These are phyloP conservation scores for Cladosporium sp. DNA, from an alignment of 2,329 filamentous ascomycete species.

Conservation along the genomic window DNA sequence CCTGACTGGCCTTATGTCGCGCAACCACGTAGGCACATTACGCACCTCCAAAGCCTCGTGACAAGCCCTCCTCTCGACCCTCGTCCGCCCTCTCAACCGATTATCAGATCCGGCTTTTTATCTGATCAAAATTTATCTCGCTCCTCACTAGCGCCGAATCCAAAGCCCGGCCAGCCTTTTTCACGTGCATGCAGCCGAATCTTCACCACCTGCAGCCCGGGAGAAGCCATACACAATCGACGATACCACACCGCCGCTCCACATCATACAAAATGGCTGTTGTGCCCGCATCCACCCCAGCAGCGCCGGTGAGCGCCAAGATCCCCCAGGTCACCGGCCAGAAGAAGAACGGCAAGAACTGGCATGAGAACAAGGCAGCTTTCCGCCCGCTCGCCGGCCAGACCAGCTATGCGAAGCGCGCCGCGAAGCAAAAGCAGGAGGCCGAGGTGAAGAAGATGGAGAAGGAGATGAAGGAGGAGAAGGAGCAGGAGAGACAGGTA, in stretches of 20 bases:
- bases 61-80: neutral
- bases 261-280: constrained; percentile 19
- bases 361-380: constrained; percentile 79
- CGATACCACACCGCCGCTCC: constrained; percentile 30
- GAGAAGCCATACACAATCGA: neutral
- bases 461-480: constrained; percentile 94
- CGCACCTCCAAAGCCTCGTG: neutral
- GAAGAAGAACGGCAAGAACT: constrained; percentile 94
- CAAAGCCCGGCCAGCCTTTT: constrained; percentile 7
- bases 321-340: constrained; percentile 53
- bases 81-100: neutral
- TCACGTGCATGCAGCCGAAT: constrained; percentile 2
- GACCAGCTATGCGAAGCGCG: constrained; percentile 75
- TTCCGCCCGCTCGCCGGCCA: constrained; percentile 81
- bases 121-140: constrained; percentile 1
- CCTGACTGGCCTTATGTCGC: constrained; percentile 6
- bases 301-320: constrained; percentile 36
- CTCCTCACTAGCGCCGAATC: neutral
- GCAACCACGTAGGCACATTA: constrained; percentile 6
- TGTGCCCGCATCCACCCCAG: constrained; percentile 35
- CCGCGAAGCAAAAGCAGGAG: constrained; percentile 67
- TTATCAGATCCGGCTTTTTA: constrained; percentile 1
- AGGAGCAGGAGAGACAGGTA: constrained; percentile 84
- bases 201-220: neutral
- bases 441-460: constrained; percentile 87